phyloP scores from a whole-genome alignment of 2,329 filamentous ascomycete genomes.

The Tolypocladium album region DNA sequence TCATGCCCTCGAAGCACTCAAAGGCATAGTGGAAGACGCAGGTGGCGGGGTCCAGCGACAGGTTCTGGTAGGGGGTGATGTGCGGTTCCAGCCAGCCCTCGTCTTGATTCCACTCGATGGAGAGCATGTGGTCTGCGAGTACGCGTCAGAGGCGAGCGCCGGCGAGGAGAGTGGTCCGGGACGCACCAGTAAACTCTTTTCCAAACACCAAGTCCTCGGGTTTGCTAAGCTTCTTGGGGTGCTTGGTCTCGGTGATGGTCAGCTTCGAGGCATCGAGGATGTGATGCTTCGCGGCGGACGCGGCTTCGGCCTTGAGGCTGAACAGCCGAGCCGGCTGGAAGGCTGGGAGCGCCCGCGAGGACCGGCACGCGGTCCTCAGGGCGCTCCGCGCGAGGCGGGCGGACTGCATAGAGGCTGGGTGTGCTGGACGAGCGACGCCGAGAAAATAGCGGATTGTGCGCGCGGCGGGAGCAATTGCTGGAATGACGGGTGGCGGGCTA shows the following conservation, averaged over 20 bases:
- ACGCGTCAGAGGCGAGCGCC: not conserved
- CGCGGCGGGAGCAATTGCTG: not conserved
- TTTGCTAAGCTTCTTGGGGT: constrained; percentile 63
- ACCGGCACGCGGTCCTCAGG: constrained; percentile 20
- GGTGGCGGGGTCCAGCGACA: constrained; percentile 88
- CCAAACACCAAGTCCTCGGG: constrained; percentile 84
- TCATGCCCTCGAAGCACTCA: constrained; percentile 98
- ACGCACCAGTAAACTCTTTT: constrained; percentile 71
- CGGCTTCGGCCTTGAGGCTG: constrained; percentile 41
- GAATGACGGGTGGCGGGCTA: not conserved
- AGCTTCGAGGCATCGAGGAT: constrained; percentile 72
- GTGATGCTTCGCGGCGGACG: constrained; percentile 42
- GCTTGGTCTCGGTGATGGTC: constrained; percentile 59
- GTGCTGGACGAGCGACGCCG: not conserved
- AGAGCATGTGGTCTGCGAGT: constrained; percentile 82
- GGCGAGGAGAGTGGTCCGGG: not conserved
- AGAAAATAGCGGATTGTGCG: not conserved
- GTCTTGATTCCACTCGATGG: constrained; percentile 80
- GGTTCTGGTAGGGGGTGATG: constrained; percentile 92
- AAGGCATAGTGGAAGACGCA: constrained; percentile 99
- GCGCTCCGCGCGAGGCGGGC: constrained; percentile 18
- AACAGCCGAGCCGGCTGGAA: constrained; percentile 26
- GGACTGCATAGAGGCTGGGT: constrained; percentile 17
- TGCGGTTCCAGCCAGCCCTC: constrained; percentile 74
- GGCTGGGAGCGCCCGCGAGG: constrained; percentile 22